These are phyloP conservation scores for Sporothrix luriei DNA, from an alignment of 2,329 filamentous ascomycete species.

Conservation along the genomic window DNA sequence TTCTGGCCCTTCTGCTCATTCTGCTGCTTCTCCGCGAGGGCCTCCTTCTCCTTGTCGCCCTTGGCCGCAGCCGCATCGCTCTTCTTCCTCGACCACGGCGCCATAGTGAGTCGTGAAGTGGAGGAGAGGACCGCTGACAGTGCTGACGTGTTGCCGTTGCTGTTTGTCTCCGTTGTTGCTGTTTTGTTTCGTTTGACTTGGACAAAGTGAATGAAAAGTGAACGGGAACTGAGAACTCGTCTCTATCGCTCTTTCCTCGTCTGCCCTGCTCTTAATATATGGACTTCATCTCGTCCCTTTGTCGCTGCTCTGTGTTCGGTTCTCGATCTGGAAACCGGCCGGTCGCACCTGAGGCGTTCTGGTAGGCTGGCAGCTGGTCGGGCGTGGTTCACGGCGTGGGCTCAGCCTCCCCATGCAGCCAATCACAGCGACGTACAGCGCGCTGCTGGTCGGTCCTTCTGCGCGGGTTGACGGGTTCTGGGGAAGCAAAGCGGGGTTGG, in stretches of 20 bases:
- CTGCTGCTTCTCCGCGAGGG: constrained; percentile 5
- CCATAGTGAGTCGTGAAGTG: background rate
- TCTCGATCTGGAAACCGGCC: background rate
- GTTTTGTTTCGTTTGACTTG: background rate
- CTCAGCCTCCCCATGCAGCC: constrained; percentile 6
- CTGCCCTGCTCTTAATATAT: background rate
- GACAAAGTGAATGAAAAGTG: background rate
- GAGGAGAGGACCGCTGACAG: background rate
- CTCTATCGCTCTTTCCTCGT: background rate
- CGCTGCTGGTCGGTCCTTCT: too few relatives aligned
- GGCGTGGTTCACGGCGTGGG: background rate
- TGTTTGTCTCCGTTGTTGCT: background rate
- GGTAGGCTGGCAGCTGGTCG: background rate
- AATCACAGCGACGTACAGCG: background rate
- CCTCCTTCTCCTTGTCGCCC: constrained; percentile 7
- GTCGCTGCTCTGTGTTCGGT: too few relatives aligned
- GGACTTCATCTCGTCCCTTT: background rate
- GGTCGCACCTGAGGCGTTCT: background rate
- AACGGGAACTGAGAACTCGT: too few relatives aligned
- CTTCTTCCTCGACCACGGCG: constrained; percentile 22
- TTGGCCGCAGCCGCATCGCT: background rate
- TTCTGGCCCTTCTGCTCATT: background rate
- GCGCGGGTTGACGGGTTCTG: background rate
- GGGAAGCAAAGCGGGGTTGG: background rate
- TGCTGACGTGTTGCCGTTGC: background rate